phyloP scores from a whole-genome alignment of 495 filamentous ascomycete genomes.

The Talaromyces thailandensis region DNA sequence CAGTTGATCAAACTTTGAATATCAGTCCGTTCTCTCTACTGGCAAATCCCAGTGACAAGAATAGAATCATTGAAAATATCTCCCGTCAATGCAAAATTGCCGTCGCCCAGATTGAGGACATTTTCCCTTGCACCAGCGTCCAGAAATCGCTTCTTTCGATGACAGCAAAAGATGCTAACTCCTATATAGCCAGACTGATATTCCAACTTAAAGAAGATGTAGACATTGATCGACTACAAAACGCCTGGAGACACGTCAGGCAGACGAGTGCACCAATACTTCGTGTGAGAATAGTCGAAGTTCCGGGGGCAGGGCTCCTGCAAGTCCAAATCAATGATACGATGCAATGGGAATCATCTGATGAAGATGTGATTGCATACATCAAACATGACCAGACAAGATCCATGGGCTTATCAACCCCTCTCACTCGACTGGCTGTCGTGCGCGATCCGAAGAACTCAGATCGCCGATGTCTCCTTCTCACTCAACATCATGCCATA shows the following conservation, averaged over 20 bases:
- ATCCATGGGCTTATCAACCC: not conserved
- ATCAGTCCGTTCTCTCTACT: not conserved
- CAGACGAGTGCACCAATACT: constrained; percentile 18
- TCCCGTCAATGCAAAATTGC: not conserved
- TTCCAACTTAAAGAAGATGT: constrained; percentile 16
- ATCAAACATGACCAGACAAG: not conserved
- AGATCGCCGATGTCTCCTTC: not conserved
- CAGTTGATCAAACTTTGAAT: not conserved
- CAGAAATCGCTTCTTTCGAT: constrained; percentile 45
- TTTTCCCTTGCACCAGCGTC: constrained; percentile 40
- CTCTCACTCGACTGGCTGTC: not conserved
- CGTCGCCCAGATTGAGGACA: not conserved
- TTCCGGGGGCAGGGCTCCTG: not conserved
- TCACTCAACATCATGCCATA: constrained; percentile 12
- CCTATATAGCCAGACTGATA: constrained; percentile 21
- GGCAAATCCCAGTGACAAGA: not conserved
- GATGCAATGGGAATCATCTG: not conserved
- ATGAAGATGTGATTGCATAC: not conserved
- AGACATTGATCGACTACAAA: constrained; percentile 18
- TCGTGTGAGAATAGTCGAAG: constrained; percentile 27
- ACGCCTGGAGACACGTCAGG: constrained; percentile 26
- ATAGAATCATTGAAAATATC: not conserved
- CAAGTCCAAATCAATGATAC: not conserved
- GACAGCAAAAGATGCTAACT: constrained; percentile 3
- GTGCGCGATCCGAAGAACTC: not conserved